Percentiles rank a stretch among this genome's conserved stretches.
Conservation (phyloP, 1,139 yeast species). For the Candida sp. region DNA sequence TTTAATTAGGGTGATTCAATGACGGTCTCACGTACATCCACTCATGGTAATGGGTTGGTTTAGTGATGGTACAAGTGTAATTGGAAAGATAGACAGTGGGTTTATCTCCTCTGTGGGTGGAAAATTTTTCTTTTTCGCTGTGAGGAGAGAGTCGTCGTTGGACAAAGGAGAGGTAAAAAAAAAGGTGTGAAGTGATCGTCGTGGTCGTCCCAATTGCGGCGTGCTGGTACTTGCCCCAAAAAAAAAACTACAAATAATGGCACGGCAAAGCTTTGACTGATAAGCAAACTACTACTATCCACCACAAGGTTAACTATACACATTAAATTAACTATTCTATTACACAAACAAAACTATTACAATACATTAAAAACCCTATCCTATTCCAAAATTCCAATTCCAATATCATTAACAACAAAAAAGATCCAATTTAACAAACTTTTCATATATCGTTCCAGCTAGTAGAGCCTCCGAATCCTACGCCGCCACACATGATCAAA, state of each 20-base stretch:
- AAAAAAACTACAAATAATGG: not conserved
- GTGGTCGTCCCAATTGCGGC: not conserved
- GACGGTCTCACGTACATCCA: constrained; percentile 28
- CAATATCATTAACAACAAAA: not conserved
- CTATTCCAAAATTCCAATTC: constrained; percentile 7
- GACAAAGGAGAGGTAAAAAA: not conserved
- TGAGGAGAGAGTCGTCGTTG: not conserved
- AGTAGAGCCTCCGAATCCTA: constrained; percentile 26
- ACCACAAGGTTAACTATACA: not conserved
- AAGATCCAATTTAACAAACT: not conserved
- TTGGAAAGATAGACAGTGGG: not conserved
- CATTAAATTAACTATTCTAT: not conserved
- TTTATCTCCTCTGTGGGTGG: not conserved
- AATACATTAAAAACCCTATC: not conserved
- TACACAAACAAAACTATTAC: not conserved
- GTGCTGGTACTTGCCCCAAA: not conserved
- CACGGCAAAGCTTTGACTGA: not conserved
- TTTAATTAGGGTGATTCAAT: not conserved
- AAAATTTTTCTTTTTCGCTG: not conserved
- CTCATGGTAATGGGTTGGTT: constrained; percentile 19
- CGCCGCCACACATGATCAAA: constrained; percentile 34
- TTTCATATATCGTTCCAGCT: constrained; percentile 30
- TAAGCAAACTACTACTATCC: not conserved
- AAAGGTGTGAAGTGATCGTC: not conserved
- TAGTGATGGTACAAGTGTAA: not conserved